Evolutionary conservation across 495 filamentous ascomycete genomes (phyloP).

Genomic region (Amphirosellinia nigrospora): DNA sequence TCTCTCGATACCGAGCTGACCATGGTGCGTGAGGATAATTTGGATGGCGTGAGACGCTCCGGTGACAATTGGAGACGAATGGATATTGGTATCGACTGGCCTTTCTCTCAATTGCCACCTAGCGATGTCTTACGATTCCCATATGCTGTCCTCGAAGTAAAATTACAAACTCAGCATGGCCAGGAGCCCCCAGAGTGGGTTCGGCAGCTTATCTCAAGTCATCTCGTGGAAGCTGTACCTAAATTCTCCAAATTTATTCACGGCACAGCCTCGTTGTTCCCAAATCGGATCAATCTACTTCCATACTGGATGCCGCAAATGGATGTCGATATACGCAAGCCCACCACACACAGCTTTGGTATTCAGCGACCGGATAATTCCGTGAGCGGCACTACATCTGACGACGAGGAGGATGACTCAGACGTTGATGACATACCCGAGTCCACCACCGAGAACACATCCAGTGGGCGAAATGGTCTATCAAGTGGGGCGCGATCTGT

Average conservation of each 20-base stretch:
- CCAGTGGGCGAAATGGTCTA: constrained; percentile 38
- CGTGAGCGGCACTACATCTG: constrained; percentile 78
- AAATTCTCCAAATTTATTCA: constrained; percentile 99
- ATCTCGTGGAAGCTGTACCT: constrained; percentile 95
- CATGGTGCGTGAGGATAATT: constrained; percentile 93
- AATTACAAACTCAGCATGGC: constrained; percentile 96
- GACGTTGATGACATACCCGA: constrained; percentile 55
- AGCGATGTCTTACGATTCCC: constrained; percentile 90
- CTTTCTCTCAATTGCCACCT: constrained; percentile 85
- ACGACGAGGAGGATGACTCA: constrained; percentile 67
- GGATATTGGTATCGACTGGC: constrained; percentile 97
- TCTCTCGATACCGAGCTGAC: constrained; percentile 95
- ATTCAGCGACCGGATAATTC: constrained; percentile 81
- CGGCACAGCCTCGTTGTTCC: constrained; percentile 85
- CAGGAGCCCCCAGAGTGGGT: constrained; percentile 98
- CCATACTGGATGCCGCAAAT: constrained; percentile 99
- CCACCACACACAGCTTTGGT: constrained; percentile 81
- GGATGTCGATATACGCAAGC: constrained; percentile 97
- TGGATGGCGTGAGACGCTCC: constrained; percentile 76
- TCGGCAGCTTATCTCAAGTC: constrained; percentile 84
- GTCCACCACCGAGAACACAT: constrained; percentile 19
- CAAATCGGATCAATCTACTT: constrained; percentile 83
- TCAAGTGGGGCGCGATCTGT: constrained; percentile 41
- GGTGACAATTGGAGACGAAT: constrained; percentile 95
- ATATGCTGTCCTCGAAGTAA: constrained; percentile 96